Percentiles rank a stretch among this genome's conserved stretches.
Evolutionary conservation across 441 rosid species (phyloP).

Genomic region (Euphorbia celastroides): DNA sequence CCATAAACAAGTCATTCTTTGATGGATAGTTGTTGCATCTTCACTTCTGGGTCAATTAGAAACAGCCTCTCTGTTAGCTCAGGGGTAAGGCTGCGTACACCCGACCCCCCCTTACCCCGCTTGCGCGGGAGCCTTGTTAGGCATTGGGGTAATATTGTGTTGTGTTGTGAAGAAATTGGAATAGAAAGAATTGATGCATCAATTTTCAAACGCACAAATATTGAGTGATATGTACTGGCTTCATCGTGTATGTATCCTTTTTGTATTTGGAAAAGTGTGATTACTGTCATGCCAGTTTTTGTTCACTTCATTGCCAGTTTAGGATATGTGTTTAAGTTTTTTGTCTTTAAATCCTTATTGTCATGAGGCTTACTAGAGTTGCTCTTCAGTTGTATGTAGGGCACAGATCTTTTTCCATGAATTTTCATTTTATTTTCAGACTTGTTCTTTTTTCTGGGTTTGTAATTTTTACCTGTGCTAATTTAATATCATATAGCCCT

Average conservation of each 20-base stretch:
- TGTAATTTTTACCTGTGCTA: slow-evolving; percentile 15
- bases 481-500: slow-evolving; percentile 42
- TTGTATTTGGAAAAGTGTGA: not conserved
- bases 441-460: not conserved
- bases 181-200: not conserved
- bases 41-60: no score
- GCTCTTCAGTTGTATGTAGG: not conserved
- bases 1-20: not conserved
- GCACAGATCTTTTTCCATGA: not conserved
- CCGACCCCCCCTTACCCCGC: no score
- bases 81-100: no score
- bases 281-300: not conserved
- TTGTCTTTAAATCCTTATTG: not conserved
- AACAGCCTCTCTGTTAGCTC: no score
- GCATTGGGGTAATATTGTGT: no score
- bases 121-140: no score
- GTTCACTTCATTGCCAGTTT: not conserved
- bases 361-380: slow-evolving; percentile 10
- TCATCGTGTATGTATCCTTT: not conserved
- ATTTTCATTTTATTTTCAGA: not conserved
- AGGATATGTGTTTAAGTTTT: not conserved
- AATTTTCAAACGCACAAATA: not conserved
- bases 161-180: not conserved
- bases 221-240: not conserved
- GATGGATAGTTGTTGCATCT: not conserved